Evolutionary conservation across 2,329 filamentous ascomycete species (phyloP).

Genomic region (Metarhizium robertsii): DNA sequence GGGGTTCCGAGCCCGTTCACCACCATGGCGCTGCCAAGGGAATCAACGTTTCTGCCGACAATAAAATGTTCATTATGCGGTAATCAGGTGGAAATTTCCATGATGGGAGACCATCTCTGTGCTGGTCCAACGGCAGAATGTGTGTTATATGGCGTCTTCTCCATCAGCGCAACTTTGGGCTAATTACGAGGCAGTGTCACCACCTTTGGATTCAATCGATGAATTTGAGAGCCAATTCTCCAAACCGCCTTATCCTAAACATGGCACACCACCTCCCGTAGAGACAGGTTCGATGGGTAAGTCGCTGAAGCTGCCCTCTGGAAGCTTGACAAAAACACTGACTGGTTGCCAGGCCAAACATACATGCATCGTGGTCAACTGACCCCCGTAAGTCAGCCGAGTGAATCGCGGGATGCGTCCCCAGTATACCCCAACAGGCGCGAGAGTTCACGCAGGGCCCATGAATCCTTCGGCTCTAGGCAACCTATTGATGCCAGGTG

Average conservation of each 20-base stretch:
- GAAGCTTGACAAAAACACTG: neutral
- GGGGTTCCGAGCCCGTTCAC: neutral
- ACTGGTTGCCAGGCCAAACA: constrained; percentile 1
- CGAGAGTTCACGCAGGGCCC: constrained; percentile 30
- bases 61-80: constrained; percentile 84
- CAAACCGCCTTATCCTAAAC: constrained; percentile 23
- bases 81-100: constrained; percentile 68
- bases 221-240: constrained; percentile 16
- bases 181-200: constrained; percentile 21
- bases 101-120: constrained; percentile 82
- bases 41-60: constrained; percentile 65
- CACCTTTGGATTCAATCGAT: constrained; percentile 25
- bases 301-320: constrained; percentile 11
- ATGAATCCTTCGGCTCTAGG: constrained; percentile 34
- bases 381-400: constrained; percentile 54
- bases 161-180: neutral
- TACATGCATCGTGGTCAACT: constrained; percentile 48
- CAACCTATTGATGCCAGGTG: neutral
- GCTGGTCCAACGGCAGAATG: constrained; percentile 37
- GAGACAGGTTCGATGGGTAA: constrained; percentile 46
- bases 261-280: constrained; percentile 34
- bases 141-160: constrained; percentile 14
- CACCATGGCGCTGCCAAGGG: constrained; percentile 42
- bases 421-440: constrained; percentile 45
- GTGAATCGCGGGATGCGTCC: constrained; percentile 52